A percentile compares a stretch with the other conserved stretches of the same genome.
Evolutionary conservation across 495 filamentous ascomycete genomes (phyloP).

Genomic region (Usnea hakonensis): DNA sequence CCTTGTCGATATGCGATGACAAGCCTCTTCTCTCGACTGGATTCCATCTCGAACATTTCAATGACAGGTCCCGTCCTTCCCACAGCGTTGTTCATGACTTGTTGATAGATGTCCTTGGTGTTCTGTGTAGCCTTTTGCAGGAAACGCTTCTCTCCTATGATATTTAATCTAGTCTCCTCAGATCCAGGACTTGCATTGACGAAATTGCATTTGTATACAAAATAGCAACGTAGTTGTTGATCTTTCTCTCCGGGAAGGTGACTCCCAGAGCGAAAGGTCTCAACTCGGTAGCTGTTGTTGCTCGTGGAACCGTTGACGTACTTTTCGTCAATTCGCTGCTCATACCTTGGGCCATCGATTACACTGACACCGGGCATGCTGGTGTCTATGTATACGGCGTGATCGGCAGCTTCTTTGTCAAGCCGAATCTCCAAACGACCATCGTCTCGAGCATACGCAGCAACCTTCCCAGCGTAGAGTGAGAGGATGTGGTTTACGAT

Average conservation of each 20-base stretch:
- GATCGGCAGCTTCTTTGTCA: constrained; percentile 90
- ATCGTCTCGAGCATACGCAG: constrained; percentile 87
- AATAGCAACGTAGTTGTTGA: constrained; percentile 90
- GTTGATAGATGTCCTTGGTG: constrained; percentile 89
- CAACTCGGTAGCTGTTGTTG: constrained; percentile 73
- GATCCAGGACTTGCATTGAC: constrained; percentile 60
- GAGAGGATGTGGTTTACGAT: constrained; percentile 93
- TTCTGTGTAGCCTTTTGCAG: constrained; percentile 91
- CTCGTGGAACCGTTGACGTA: constrained; percentile 70
- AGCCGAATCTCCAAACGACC: constrained; percentile 87
- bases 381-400: constrained; percentile 98
- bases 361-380: constrained; percentile 76
- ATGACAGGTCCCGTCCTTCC: constrained; percentile 84
- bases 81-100: constrained; percentile 81
- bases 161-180: constrained; percentile 79
- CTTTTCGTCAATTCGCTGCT: constrained; percentile 89
- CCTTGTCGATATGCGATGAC: constrained; percentile 90
- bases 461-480: constrained; percentile 93
- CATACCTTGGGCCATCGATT: constrained; percentile 74
- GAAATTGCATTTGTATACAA: constrained; percentile 94
- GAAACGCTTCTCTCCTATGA: constrained; percentile 90
- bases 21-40: constrained; percentile 79
- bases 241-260: constrained; percentile 65
- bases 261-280: constrained; percentile 84
- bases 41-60: constrained; percentile 93